phyloP scores from a whole-genome alignment of 768 basidiomycete species.

The Suillus fuscotomentosus region DNA sequence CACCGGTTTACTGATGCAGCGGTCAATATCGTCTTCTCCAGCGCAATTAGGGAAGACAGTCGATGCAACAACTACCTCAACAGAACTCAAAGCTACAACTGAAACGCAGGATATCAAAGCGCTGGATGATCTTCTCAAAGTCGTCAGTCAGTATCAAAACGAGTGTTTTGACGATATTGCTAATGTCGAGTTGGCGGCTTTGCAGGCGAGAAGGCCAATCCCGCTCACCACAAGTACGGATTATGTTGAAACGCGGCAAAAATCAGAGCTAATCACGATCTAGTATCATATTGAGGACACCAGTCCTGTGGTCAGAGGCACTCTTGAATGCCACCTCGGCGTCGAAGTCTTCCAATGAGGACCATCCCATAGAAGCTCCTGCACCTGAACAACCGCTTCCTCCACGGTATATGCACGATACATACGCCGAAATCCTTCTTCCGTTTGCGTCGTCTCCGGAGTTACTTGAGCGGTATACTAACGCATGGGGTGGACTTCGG shows the following conservation, averaged over 20 bases:
- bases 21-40: constrained; percentile 3
- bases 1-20: no score
- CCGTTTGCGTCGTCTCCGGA: constrained; percentile 60
- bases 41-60: not conserved
- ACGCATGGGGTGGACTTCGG: constrained; percentile 68
- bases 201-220: constrained; percentile 51
- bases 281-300: constrained; percentile 55
- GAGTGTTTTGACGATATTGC: not conserved
- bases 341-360: constrained; percentile 13
- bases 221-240: constrained; percentile 50
- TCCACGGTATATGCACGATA: constrained; percentile 66
- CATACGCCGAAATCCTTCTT: constrained; percentile 63
- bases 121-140: constrained; percentile 55
- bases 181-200: not conserved
- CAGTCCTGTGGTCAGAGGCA: constrained; percentile 57
- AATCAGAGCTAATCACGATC: constrained; percentile 4
- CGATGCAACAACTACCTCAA: constrained; percentile 1
- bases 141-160: constrained; percentile 49
- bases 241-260: not conserved
- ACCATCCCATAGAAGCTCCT: constrained; percentile 11
- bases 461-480: constrained; percentile 67
- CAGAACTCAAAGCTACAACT: constrained; percentile 28
- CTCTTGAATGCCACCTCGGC: constrained; percentile 39
- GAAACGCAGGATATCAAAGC: constrained; percentile 59
- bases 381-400: constrained; percentile 23